These are phyloP conservation scores for Xylariaceae sp. DNA, from an alignment of 2,329 filamentous ascomycete genomes.

Conservation along the genomic window DNA sequence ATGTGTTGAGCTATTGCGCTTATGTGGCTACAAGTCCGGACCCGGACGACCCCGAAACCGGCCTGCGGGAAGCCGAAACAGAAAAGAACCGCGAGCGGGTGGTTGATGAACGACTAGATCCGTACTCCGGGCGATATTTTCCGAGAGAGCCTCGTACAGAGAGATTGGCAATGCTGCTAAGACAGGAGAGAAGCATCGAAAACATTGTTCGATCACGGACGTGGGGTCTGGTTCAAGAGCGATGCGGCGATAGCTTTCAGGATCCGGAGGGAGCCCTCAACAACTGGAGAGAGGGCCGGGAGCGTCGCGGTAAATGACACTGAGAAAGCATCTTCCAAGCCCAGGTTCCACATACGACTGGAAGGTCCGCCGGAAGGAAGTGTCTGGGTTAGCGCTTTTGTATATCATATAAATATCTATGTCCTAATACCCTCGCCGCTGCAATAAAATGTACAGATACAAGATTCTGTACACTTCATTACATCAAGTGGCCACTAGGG, in stretches of 20 bases:
- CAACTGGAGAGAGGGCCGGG: constrained; percentile 32
- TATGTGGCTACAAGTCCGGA: constrained; percentile 86
- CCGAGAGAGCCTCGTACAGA: constrained; percentile 80
- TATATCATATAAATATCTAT: neutral
- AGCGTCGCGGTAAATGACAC: constrained; percentile 8
- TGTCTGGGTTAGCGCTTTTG: neutral
- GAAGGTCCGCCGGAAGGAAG: neutral
- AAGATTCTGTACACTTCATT: neutral
- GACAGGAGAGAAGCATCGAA: constrained; percentile 77
- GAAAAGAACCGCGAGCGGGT: constrained; percentile 71
- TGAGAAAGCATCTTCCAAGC: neutral
- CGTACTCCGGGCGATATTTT: constrained; percentile 85
- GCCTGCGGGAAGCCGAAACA: constrained; percentile 70
- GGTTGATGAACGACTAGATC: constrained; percentile 87
- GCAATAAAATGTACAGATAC: constrained; percentile 4
- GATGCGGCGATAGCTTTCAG: constrained; percentile 65
- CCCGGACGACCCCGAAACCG: constrained; percentile 78
- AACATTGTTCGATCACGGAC: constrained; percentile 78
- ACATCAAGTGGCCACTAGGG: neutral
- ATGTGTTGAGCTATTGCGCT: constrained; percentile 87
- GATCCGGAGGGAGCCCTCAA: constrained; percentile 58
- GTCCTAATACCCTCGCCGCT: constrained; percentile 8
- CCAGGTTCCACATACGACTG: neutral
- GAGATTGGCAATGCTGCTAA: constrained; percentile 70
- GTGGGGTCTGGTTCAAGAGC: constrained; percentile 76